A percentile compares a stretch with the other conserved stretches of the same genome.
Evolutionary conservation across 2,329 filamentous ascomycete genomes (phyloP).

Genomic region (Xenosphaeropsis pyriputrescens): DNA sequence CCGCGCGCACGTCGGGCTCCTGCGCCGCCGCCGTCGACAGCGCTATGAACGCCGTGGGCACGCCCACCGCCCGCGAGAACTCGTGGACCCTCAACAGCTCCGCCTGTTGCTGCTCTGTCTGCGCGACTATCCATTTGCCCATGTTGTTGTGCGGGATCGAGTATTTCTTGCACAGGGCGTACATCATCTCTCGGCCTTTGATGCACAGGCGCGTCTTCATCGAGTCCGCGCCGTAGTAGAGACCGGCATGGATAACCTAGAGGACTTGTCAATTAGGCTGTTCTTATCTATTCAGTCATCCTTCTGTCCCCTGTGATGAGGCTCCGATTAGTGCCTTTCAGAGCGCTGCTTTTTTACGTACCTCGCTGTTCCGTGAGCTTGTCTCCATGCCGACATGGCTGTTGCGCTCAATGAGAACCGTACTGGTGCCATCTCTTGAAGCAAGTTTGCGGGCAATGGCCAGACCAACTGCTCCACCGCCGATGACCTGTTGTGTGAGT

Average conservation of each 20-base stretch:
- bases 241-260: conserved; percentile 84
- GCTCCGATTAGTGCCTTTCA: too few relatives aligned
- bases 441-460: conserved; percentile 51
- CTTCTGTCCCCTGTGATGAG: too few relatives aligned
- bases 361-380: conserved; percentile 56
- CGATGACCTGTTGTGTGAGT: conserved; percentile 25
- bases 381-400: conserved; percentile 52
- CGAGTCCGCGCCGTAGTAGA: conserved; percentile 62
- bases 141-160: conserved; percentile 57
- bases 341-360: conserved; percentile 1
- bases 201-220: conserved; percentile 81
- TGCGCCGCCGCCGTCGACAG: conserved; percentile 41
- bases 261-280: not conserved
- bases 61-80: conserved; percentile 28
- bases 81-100: conserved; percentile 33
- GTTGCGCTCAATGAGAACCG: conserved; percentile 53
- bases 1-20: conserved; percentile 65
- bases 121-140: conserved; percentile 93
- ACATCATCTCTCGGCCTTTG: conserved; percentile 60
- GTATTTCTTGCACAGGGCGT: conserved; percentile 56
- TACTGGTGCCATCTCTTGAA: conserved; percentile 40
- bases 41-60: conserved; percentile 60
- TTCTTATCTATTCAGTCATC: not conserved
- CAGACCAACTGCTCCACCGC: conserved; percentile 54
- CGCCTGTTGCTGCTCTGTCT: conserved; percentile 47